Base-by-base conservation (phyloP, 202 grass and related monocot species). In the Alloteropsis angusta region DNA sequence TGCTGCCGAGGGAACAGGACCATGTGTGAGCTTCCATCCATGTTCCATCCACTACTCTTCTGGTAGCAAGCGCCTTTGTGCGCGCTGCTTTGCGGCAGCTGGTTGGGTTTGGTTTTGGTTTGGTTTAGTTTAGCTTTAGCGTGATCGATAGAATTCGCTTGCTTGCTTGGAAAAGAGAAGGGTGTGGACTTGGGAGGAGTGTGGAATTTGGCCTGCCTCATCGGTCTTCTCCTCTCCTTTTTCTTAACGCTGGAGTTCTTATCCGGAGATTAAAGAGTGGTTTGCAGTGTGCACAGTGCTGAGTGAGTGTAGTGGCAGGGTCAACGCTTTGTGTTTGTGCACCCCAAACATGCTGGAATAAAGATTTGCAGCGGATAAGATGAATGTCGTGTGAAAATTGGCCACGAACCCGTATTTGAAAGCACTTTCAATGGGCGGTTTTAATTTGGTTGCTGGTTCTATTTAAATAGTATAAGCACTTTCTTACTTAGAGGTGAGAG, bases 11-110 rank as follows among this genome's bases (percentile, higher is more conserved):
- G 13, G 61, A 72, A 11, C 23, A 49, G 71, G 71, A 65, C 77
- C 82, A 88, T 85, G 82, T 85, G 86, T 76, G 45, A 82, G 38
- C 65, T 58, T 21, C 81, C 44, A 60, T 74, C 18, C 10, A 46
- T 46, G 77, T 39, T 68, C 65, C 41, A 50, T 69, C 78, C 43
- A 48, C 14, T 41, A 32, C 13, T 44, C 9, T 41, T 19, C 13
- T 44, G 18, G 22, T 39, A 43, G 5, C 0, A 21, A 43, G 5
- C 0, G 28, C 28, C 64, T 71, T 65, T 58, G 0, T 73, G 68
- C 54, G 9, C 44, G 53, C 14, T 65, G 35, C 62, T 52, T 48
- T 54, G 35, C 65, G 59, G 60, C 68, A 16, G 80, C 32, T 73
- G 67, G 80, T 83, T 87, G 30, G 53, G 14, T 28, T 1, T n/a